Evolutionary conservation across 2,329 filamentous ascomycete species (phyloP).

Genomic region (Paracoccidioides brasiliensis): DNA sequence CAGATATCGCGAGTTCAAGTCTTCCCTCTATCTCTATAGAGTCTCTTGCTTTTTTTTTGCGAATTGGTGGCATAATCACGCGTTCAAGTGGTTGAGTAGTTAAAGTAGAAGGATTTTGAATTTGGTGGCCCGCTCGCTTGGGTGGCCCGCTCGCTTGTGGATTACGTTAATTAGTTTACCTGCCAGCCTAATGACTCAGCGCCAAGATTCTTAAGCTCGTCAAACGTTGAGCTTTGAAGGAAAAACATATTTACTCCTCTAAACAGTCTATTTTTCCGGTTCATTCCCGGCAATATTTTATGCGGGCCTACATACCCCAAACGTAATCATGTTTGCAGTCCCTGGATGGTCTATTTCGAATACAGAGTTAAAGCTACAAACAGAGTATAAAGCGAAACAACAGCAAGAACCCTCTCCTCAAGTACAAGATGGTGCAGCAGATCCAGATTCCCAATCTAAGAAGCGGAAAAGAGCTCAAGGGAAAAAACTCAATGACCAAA

Average conservation of each 20-base stretch:
- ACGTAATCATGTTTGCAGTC: conserved; percentile 63
- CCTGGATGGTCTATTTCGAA: conserved; percentile 80
- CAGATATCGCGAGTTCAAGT: too few species aligned
- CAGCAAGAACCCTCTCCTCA: conserved; percentile 41
- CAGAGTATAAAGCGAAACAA: conserved; percentile 42
- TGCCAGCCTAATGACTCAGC: neutral
- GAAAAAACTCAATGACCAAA: conserved; percentile 14
- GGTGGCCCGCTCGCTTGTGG: too few species aligned
- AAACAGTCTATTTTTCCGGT: neutral
- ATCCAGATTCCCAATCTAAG: conserved; percentile 13
- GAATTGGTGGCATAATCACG: too few species aligned
- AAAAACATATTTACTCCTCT: neutral
- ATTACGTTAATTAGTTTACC: neutral
- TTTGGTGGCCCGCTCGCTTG: too few species aligned
- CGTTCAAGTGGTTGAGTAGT: too few species aligned
- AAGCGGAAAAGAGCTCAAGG: conserved; percentile 41
- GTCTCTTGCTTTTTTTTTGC: too few species aligned
- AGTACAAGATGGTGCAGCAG: conserved; percentile 19
- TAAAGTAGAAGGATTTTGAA: too few species aligned
- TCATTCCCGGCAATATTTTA: neutral
- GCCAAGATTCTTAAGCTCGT: neutral
- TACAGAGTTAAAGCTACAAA: conserved; percentile 58
- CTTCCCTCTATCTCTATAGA: too few species aligned
- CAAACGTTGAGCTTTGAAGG: neutral
- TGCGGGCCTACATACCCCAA: neutral